These are phyloP conservation scores for Logfia minima DNA, from an alignment of 129 eudicot species.

Conservation along the genomic window DNA sequence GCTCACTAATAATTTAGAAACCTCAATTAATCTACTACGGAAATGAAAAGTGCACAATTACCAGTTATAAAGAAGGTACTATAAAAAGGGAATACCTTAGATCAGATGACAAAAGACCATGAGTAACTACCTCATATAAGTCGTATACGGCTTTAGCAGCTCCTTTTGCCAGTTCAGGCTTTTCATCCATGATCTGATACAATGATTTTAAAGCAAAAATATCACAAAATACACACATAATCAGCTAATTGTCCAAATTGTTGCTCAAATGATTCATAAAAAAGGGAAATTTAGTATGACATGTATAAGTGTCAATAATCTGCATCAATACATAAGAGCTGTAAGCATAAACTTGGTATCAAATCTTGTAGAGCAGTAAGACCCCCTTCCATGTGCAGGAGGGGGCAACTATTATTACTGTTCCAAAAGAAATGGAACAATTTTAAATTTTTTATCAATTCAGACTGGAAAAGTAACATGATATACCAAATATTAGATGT, in stretches of 20 bases:
- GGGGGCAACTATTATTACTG: background rate
- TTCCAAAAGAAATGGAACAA: background rate
- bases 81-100: slow-evolving; percentile 50
- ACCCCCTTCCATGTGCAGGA: background rate
- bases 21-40: background rate
- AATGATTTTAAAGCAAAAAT: background rate
- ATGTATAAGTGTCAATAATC: background rate
- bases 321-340: background rate
- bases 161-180: slow-evolving; percentile 83
- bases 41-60: slow-evolving; percentile 8
- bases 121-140: slow-evolving; percentile 89
- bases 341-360: background rate
- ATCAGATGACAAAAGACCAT: slow-evolving; percentile 70
- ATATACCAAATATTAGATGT: background rate
- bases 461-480: background rate
- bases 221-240: slow-evolving; percentile 3
- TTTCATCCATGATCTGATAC: slow-evolving; percentile 64
- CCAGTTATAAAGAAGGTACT: slow-evolving; percentile 7
- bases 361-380: background rate
- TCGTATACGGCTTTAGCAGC: slow-evolving; percentile 90
- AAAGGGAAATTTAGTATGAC: background rate
- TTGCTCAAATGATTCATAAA: slow-evolving; percentile 4
- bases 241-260: slow-evolving; percentile 8
- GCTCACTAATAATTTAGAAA: slow-evolving; percentile 59
- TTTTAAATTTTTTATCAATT: background rate